Base-by-base conservation (phyloP, 164 flowering plant genomes). In the Vitis vinifera region DNA sequence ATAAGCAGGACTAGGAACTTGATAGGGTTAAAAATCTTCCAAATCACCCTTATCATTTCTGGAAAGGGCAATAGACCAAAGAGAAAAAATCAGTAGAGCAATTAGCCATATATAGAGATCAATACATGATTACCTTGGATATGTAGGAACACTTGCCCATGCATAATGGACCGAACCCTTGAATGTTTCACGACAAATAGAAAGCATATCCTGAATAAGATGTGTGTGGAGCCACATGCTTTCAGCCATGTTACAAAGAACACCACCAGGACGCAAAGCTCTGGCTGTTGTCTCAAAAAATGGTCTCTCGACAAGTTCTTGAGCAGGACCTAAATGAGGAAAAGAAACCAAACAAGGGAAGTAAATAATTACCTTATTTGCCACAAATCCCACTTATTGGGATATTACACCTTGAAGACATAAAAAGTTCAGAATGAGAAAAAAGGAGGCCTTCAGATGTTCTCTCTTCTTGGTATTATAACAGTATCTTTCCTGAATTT, bases 211-310 rank as follows among this genome's bases (percentile, higher is more conserved):
- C 63, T 90, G 78, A 71, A 96, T 96, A 62, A 96, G 93, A 84
- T 96, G 98, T n/a, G 97, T 96, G 67, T 93, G 98, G 17, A 96
- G 98, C 99, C 99, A 96, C 98, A 96, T 88, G 66, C 99, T 93
- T 62, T 96, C 99, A 1, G 95, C 97, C 97, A 90, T 91, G 81
- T 80, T 93, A 79, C 97, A 93, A 60, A 93, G 92, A 19, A 96
- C 97, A 71, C 99, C 99, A 62, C 99, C 99, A 30, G 97, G 97
- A 82, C 90, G 89, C 56, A 96, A 74, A 14, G 98, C 94, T 77
- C 82, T 82, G 9, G 99, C 97, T 55, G 74, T 61, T 50, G 88
- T 85, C 74, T 89, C 94, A 72, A 96, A 96, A 77, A 96, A 96
- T 56, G 98, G 99, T 74, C 68, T 89, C 80, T 96, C 97, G 17